Base-by-base conservation (phyloP, 2,329 filamentous ascomycete genomes). In the Cryphonectria radicalis region DNA sequence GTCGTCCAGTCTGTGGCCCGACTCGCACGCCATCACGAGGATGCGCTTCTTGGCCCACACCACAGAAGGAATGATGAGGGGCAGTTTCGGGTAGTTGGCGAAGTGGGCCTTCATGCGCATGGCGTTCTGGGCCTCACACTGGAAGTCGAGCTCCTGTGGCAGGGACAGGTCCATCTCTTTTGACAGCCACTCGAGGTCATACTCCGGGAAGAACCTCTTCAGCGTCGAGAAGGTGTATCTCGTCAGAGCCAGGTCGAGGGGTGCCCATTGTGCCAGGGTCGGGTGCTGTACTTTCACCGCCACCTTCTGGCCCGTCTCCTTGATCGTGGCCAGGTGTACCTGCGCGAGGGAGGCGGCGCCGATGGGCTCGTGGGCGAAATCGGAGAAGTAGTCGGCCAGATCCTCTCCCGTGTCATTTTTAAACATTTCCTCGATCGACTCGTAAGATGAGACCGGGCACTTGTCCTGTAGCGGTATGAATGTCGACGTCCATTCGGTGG, bases 211-310 rank as follows among this genome's bases (percentile, higher is more conserved):
- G 85, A 95, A 98, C 71, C 89, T 88, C 81, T 97, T 97, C 72
- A 99, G 84, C 0, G 92, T 96, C 14, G 91, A 90, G 81, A 99
- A 99, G 0, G 95, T 97, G 77, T 96, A 97, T 53, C 89, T 85
- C 6, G 96, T 99, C 73, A 99, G 85, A 2, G 91, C 90, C 75
- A 98, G 86, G 80, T 99, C 96, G 14, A 99, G 85, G 37, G 91
- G 92, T 22, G 94, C 92, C 93, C 94, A 99, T 81, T 97, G 92
- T 73, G 94, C 93, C 69, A 99, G 84, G 4, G 89, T 88, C 1
- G 96, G 96, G 82, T 99, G 96, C 79, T 99, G 96, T 14, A 99
- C 92, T 82, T 99, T 99, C 77, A 99, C 96, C 0, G 96, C 96
- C 13, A 99, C 96, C 77, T 90, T 91, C 80, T 94, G 92, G 7